Conservation (phyloP, 73 alveolate species). For the Uronychia setigera region DNA sequence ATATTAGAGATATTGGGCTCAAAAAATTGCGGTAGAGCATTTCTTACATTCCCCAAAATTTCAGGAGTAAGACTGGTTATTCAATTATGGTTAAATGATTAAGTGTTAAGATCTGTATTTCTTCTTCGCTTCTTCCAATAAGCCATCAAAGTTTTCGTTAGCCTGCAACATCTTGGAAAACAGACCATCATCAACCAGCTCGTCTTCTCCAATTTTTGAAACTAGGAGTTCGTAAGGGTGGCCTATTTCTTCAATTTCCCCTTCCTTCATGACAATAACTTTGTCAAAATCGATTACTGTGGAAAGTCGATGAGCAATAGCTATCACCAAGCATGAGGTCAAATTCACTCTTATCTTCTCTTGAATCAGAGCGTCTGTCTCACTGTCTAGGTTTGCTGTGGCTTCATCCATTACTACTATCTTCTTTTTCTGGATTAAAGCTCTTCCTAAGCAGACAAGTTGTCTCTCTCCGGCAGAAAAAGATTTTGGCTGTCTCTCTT, state of each 20-base stretch:
- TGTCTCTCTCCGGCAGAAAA: conserved; percentile 91
- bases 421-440: conserved; percentile 83
- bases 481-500: no score
- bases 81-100: no score
- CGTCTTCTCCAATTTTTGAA: no score
- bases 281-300: conserved; percentile 84
- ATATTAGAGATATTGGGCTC: conserved; percentile 63
- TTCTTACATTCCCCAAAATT: conserved; percentile 78
- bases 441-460: conserved; percentile 92
- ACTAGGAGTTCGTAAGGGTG: conserved; percentile 72
- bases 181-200: no score
- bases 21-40: conserved; percentile 65
- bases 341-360: conserved; percentile 76
- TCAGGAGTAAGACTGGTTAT: no score
- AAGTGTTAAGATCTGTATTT: no score
- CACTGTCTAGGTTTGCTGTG: conserved; percentile 93
- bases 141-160: no score
- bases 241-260: conserved; percentile 76
- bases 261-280: conserved; percentile 76
- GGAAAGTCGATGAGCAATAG: conserved; percentile 91
- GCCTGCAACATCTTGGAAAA: no score
- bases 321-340: conserved; percentile 80
- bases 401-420: conserved; percentile 96
- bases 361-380: conserved; percentile 84
- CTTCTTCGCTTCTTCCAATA: no score